Percentiles rank a stretch among this genome's conserved stretches.
These are phyloP conservation scores for Chlorophyllum brunneum DNA, from an alignment of 768 basidiomycete species.

Conservation along the genomic window DNA sequence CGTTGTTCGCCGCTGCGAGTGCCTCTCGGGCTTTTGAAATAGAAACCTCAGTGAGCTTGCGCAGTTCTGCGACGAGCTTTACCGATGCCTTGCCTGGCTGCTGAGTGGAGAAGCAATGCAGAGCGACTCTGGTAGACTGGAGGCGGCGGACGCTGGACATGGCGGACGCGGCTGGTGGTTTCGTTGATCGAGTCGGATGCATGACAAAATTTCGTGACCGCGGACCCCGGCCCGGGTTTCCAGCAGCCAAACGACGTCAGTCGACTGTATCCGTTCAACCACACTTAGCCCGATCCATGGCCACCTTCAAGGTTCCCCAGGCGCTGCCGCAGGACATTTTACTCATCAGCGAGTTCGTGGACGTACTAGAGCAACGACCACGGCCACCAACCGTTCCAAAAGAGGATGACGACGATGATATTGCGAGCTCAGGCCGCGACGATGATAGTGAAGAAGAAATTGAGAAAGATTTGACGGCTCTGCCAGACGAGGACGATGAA, in stretches of 20 bases:
- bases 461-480: constrained; percentile 50
- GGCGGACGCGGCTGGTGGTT: constrained; percentile 17
- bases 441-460: constrained; percentile 77
- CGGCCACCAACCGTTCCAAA: constrained; percentile 3
- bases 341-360: constrained; percentile 66
- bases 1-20: constrained; percentile 67
- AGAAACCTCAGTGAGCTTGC: constrained; percentile 78
- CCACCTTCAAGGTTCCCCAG: constrained; percentile 58
- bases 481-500: constrained; percentile 33
- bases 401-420: constrained; percentile 39
- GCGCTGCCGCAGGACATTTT: constrained; percentile 68
- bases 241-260: constrained; percentile 16
- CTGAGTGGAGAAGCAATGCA: constrained; percentile 45
- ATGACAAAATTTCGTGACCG: constrained; percentile 13
- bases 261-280: neutral
- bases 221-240: constrained; percentile 15
- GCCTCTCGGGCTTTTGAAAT: constrained; percentile 89
- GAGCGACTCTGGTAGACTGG: neutral
- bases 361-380: constrained; percentile 22
- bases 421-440: constrained; percentile 47
- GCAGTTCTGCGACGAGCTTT: constrained; percentile 80
- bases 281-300: constrained; percentile 20
- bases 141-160: constrained; percentile 19
- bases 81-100: constrained; percentile 53
- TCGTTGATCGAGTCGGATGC: constrained; percentile 11